Evolutionary conservation across 768 basidiomycete genomes (phyloP).

Genomic region (Candolleomyces eurysporus): DNA sequence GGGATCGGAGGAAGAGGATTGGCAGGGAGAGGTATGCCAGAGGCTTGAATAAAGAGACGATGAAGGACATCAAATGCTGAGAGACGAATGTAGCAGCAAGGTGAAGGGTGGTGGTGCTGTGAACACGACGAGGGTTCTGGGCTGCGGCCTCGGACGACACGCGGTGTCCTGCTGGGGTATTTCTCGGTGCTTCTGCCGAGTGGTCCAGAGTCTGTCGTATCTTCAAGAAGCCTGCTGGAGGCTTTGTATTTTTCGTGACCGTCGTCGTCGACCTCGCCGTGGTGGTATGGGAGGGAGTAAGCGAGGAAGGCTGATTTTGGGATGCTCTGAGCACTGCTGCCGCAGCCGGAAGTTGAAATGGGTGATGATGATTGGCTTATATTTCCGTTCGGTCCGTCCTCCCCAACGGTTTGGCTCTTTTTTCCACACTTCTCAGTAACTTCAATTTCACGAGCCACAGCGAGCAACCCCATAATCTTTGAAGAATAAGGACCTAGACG

Average conservation of each 20-base stretch:
- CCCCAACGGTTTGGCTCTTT: not conserved
- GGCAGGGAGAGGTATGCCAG: constrained; percentile 79
- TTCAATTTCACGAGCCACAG: not conserved
- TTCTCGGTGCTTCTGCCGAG: constrained; percentile 1
- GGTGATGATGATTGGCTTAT: too few species aligned
- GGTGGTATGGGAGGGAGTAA: not conserved
- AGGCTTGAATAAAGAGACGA: constrained; percentile 61
- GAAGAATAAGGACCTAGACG: too few species aligned
- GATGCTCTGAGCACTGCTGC: too few species aligned
- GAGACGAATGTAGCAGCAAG: constrained; percentile 7
- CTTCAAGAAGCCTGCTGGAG: not conserved
- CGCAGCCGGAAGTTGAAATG: constrained; percentile 3
- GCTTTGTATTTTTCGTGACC: not conserved
- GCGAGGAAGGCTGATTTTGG: constrained; percentile 5
- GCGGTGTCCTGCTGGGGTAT: not conserved
- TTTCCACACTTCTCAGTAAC: not conserved
- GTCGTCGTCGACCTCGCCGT: not conserved
- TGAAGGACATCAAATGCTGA: constrained; percentile 53
- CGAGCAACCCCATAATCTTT: not conserved
- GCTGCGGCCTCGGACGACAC: not conserved
- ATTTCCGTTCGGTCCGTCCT: too few species aligned
- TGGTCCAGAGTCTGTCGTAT: not conserved
- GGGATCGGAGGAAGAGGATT: constrained; percentile 57
- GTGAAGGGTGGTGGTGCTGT: not conserved
- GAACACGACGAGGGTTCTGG: not conserved